phyloP scores from a whole-genome alignment of 345 rosid genomes.

The Odontarrhena argentea region DNA sequence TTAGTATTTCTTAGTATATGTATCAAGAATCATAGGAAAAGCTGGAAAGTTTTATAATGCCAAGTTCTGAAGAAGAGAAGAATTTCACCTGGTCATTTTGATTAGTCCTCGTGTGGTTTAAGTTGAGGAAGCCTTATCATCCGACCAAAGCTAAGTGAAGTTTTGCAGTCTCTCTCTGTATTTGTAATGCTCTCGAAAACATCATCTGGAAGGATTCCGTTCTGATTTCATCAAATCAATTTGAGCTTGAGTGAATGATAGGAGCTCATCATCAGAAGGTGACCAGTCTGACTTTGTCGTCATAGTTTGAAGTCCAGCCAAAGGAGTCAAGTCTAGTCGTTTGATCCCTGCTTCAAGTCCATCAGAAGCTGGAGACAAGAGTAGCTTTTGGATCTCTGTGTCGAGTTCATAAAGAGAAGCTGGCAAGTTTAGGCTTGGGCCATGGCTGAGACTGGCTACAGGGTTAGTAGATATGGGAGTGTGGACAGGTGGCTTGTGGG shows the following conservation, averaged over 20 bases:
- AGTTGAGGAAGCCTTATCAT: not conserved
- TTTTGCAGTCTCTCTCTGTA: constrained; percentile 20
- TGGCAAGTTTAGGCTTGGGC: constrained; percentile 20
- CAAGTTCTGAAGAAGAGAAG: not conserved
- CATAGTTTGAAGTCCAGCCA: constrained; percentile 1
- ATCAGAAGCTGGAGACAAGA: not conserved
- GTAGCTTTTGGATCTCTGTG: constrained; percentile 2
- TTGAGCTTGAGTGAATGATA: constrained; percentile 45
- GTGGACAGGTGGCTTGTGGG: constrained; percentile 25
- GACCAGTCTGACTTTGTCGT: constrained; percentile 40
- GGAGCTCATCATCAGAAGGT: constrained; percentile 71
- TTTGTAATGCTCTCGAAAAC: constrained; percentile 20
- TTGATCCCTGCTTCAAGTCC: too few species aligned
- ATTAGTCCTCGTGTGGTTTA: not conserved
- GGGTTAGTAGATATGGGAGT: constrained; percentile 13
- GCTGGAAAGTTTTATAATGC: not conserved
- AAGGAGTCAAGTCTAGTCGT: not conserved
- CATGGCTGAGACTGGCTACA: not conserved
- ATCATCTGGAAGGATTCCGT: constrained; percentile 25
- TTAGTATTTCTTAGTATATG: constrained; percentile 4
- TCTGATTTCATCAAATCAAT: constrained; percentile 14
- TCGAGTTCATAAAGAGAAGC: constrained; percentile 11
- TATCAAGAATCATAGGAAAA: not conserved
- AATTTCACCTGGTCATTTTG: not conserved
- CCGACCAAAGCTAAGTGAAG: constrained; percentile 10